These are phyloP conservation scores for Nakazawaea laoshanensis DNA, from an alignment of 805 yeast species.

Conservation along the genomic window DNA sequence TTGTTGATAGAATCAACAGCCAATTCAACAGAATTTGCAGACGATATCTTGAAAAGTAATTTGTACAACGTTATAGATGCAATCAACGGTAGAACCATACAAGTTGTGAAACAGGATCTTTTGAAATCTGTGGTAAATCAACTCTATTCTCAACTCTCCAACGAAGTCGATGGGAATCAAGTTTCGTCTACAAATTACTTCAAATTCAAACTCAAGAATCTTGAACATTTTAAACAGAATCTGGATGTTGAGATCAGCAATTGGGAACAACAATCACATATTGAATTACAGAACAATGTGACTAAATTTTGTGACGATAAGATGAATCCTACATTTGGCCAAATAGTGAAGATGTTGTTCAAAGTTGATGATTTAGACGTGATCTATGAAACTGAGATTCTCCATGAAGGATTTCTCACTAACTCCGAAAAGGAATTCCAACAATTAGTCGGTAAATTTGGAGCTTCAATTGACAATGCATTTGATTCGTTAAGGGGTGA, in stretches of 20 bases:
- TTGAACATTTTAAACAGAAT: constrained; percentile 8
- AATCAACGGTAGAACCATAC: constrained; percentile 21
- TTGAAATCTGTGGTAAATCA: constrained; percentile 19
- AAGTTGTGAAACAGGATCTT: constrained; percentile 18
- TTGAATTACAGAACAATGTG: constrained; percentile 24
- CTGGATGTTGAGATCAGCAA: constrained; percentile 16
- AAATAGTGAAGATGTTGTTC: constrained; percentile 20
- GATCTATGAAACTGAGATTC: constrained; percentile 19
- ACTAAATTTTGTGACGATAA: constrained; percentile 20
- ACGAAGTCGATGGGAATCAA: not conserved
- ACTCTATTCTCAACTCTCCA: constrained; percentile 10
- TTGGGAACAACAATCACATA: constrained; percentile 26
- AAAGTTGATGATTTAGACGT: constrained; percentile 24
- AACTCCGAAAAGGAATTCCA: constrained; percentile 15
- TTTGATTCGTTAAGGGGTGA: constrained; percentile 1
- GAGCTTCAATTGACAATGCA: constrained; percentile 5
- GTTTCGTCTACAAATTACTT: constrained; percentile 1
- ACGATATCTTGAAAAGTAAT: constrained; percentile 19
- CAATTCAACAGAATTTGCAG: constrained; percentile 19
- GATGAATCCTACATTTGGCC: constrained; percentile 19
- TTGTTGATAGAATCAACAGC: constrained; percentile 16
- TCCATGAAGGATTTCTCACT: constrained; percentile 15
- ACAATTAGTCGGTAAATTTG: constrained; percentile 23
- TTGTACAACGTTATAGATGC: constrained; percentile 18
- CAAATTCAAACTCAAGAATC: constrained; percentile 9